These are phyloP conservation scores for Trichoderma koningii DNA, from an alignment of 2,329 filamentous ascomycete genomes.

Conservation along the genomic window DNA sequence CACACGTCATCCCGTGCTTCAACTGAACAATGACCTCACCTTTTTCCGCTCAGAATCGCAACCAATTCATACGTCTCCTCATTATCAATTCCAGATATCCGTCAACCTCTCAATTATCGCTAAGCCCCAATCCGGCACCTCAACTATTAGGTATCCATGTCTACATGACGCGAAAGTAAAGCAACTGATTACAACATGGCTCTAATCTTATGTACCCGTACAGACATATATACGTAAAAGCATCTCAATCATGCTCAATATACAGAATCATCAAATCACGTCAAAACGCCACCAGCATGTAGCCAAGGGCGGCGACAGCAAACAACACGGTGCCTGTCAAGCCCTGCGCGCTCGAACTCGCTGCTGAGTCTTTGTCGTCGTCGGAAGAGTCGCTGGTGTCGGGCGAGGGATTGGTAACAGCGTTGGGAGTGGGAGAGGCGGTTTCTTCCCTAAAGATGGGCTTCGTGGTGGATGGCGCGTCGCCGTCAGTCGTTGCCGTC, in stretches of 20 bases:
- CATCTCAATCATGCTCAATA: conserved; percentile 14
- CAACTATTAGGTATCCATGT: background rate
- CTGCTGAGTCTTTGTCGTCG: conserved; percentile 14
- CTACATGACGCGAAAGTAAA: background rate
- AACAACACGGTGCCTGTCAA: conserved; percentile 7
- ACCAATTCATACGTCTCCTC: background rate
- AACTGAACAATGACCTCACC: background rate
- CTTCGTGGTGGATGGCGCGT: conserved; percentile 6
- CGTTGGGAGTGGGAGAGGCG: background rate
- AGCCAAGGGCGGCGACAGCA: conserved; percentile 3
- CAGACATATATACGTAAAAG: conserved; percentile 9
- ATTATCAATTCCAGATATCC: background rate
- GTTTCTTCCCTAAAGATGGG: conserved; percentile 8
- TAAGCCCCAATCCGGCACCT: background rate
- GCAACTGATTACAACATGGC: too few species aligned
- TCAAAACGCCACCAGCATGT: conserved; percentile 20
- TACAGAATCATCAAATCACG: background rate
- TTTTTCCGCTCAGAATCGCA: background rate
- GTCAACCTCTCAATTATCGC: background rate
- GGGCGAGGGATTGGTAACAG: conserved; percentile 11
- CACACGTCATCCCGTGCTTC: background rate
- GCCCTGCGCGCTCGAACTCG: background rate
- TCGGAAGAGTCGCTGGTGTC: conserved; percentile 10
- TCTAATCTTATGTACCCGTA: conserved; percentile 22
- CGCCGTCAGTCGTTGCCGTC: background rate